phyloP scores from a whole-genome alignment of 495 filamentous ascomycete genomes.

The Amorphotheca resinae region DNA sequence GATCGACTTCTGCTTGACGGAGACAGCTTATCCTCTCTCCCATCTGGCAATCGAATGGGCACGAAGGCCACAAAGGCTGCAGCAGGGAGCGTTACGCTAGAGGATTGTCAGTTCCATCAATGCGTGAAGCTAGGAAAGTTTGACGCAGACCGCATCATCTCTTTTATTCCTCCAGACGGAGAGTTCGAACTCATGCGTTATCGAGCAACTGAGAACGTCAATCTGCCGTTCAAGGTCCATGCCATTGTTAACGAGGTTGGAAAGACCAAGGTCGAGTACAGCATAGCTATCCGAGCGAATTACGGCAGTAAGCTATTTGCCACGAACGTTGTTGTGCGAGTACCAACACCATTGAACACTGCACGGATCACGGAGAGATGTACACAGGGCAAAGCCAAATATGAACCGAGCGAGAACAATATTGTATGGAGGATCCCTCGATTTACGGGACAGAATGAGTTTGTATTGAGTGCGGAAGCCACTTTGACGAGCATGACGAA shows the following conservation, averaged over 20 bases:
- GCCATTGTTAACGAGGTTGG: constrained; percentile 96
- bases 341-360: constrained; percentile 94
- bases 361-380: constrained; percentile 89
- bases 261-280: constrained; percentile 97
- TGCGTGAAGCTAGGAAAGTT: constrained; percentile 97
- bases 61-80: constrained; percentile 89
- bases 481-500: constrained; percentile 93
- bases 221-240: constrained; percentile 97
- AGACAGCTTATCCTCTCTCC: constrained; percentile 50
- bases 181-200: constrained; percentile 99
- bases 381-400: constrained; percentile 92
- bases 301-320: constrained; percentile 94
- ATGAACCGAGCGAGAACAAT: constrained; percentile 94
- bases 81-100: constrained; percentile 87
- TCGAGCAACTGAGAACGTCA: constrained; percentile 98
- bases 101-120: constrained; percentile 99
- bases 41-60: constrained; percentile 55
- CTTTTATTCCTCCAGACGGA: constrained; percentile 93
- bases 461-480: constrained; percentile 86
- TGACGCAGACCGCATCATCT: constrained; percentile 94
- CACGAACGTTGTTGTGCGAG: constrained; percentile 90
- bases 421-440: constrained; percentile 99
- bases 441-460: constrained; percentile 93
- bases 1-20: constrained; percentile 86
- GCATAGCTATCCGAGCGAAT: constrained; percentile 93